A percentile compares a stretch with the other conserved stretches of the same genome.
These are phyloP conservation scores for Gaertneriomyces sp. DNA, from an alignment of 192 early-diverging fungal genomes.

Conservation along the genomic window DNA sequence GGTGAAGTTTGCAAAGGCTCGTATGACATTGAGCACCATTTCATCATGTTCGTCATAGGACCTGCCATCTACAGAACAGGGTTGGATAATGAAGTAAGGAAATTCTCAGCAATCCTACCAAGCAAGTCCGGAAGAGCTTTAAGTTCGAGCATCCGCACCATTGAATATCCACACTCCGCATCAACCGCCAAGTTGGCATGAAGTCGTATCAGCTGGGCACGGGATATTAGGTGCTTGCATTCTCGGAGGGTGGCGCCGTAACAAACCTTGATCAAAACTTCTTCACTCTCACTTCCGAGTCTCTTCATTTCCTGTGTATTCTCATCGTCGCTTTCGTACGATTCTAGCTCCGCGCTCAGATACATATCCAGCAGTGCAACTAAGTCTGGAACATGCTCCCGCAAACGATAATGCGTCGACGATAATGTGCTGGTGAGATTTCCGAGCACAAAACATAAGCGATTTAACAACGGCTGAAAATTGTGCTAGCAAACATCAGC, in stretches of 20 bases:
- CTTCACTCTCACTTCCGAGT: constrained; percentile 20
- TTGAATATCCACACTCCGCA: constrained; percentile 20
- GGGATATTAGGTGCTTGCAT: neutral
- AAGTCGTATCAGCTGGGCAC: constrained; percentile 36
- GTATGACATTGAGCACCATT: constrained; percentile 42
- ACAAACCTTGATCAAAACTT: constrained; percentile 45
- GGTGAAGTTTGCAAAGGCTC: constrained; percentile 46
- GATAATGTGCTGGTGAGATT: constrained; percentile 31
- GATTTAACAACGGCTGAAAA: constrained; percentile 36
- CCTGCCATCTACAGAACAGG: neutral
- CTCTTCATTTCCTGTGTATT: neutral
- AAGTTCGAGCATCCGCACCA: constrained; percentile 45
- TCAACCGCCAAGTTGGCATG: constrained; percentile 40
- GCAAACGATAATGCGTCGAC: neutral
- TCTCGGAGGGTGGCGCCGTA: neutral
- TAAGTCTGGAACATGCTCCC: constrained; percentile 18
- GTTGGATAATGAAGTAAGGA: neutral
- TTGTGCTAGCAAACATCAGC: constrained; percentile 3
- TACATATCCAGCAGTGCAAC: constrained; percentile 42
- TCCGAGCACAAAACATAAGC: constrained; percentile 42
- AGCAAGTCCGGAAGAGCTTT: constrained; percentile 41
- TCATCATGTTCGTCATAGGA: constrained; percentile 29
- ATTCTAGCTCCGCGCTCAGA: constrained; percentile 20
- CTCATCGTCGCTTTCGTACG: constrained; percentile 20
- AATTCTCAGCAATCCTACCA: constrained; percentile 23